Evolutionary conservation across 352 stramenopile species (phyloP).

Genomic region (Phytophthora uliginosa): DNA sequence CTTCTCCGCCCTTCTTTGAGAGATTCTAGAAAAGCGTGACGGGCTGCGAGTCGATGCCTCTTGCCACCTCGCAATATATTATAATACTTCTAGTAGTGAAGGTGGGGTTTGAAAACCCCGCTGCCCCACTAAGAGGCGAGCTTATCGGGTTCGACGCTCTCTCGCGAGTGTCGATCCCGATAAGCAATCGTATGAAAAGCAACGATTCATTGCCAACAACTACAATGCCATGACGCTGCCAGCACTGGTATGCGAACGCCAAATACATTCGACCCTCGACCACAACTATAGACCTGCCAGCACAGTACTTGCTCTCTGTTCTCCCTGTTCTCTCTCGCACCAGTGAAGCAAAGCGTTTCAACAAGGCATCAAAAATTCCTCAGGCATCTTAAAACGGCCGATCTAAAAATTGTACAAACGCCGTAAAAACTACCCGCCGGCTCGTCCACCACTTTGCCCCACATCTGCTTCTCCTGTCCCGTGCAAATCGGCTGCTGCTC

Average conservation of each 20-base stretch:
- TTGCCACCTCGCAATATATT: neutral
- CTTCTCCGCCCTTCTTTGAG: neutral
- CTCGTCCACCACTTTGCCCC: constrained; percentile 8
- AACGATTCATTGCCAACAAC: neutral
- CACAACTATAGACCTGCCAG: neutral
- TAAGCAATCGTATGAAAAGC: neutral
- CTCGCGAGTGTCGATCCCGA: neutral
- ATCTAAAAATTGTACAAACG: constrained; percentile 14
- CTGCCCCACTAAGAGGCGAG: neutral
- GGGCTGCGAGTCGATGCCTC: neutral
- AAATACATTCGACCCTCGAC: no score
- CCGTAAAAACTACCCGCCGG: constrained; percentile 6
- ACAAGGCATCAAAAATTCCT: constrained; percentile 1
- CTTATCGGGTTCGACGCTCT: neutral
- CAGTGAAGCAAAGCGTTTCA: constrained; percentile 9
- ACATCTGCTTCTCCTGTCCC: constrained; percentile 25
- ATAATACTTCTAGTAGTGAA: neutral
- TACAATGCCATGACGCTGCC: no score
- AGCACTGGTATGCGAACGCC: no score
- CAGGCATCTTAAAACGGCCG: neutral
- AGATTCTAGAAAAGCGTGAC: neutral
- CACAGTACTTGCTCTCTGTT: neutral
- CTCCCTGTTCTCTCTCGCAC: neutral
- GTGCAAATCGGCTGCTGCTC: constrained; percentile 3
- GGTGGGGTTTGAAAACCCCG: neutral